phyloP scores from a whole-genome alignment of 768 basidiomycete genomes.

The Boletus coccyginus region DNA sequence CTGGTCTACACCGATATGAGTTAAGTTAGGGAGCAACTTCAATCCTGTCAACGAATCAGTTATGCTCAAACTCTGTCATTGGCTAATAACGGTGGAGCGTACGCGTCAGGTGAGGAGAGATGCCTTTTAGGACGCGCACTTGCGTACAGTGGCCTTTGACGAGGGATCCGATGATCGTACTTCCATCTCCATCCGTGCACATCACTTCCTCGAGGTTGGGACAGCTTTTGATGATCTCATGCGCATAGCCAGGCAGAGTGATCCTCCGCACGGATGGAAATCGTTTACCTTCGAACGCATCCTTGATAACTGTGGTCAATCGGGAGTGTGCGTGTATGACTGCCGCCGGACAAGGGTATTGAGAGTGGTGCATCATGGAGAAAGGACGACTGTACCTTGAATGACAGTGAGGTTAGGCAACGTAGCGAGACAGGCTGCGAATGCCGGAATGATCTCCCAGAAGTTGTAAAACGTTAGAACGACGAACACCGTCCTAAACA shows the following conservation, averaged over 20 bases:
- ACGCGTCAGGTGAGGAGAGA: neutral
- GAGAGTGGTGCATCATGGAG: neutral
- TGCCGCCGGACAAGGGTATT: neutral
- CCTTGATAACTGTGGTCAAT: slow-evolving; percentile 3
- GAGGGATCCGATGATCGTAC: slow-evolving; percentile 1
- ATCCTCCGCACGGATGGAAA: slow-evolving; percentile 10
- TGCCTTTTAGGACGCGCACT: slow-evolving; percentile 7
- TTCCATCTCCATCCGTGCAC: slow-evolving; percentile 5
- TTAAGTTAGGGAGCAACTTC: slow-evolving; percentile 8
- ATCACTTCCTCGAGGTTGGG: slow-evolving; percentile 9
- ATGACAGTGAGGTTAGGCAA: slow-evolving; percentile 6
- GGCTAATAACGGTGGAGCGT: slow-evolving; percentile 3
- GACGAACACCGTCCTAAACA: neutral
- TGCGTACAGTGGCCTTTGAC: slow-evolving; percentile 1
- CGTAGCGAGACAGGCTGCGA: slow-evolving; percentile 5
- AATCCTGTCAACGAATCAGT: neutral
- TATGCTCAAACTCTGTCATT: neutral
- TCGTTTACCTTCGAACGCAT: slow-evolving; percentile 2
- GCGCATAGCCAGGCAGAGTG: slow-evolving; percentile 1
- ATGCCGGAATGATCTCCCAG: neutral
- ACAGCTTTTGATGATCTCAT: slow-evolving; percentile 10
- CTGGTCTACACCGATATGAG: neutral
- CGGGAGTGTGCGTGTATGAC: neutral
- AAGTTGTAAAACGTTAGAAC: neutral
- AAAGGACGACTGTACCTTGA: neutral